Conservation (phyloP, 495 filamentous ascomycete genomes). For the Rusavskia elegans region DNA sequence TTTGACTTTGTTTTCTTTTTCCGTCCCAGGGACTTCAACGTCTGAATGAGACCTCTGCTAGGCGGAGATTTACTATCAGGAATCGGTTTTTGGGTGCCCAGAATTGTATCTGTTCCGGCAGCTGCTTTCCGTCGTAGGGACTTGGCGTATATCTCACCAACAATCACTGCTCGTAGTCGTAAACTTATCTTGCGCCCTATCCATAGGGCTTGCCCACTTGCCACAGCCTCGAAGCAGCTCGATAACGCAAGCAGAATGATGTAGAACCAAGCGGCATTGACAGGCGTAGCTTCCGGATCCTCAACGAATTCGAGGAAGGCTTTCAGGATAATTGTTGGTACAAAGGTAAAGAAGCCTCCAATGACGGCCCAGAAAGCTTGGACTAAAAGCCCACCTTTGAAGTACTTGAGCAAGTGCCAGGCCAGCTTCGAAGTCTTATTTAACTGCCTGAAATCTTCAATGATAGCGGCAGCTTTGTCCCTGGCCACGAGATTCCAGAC, state of each 20-base stretch:
- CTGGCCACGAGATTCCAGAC: constrained; percentile 85
- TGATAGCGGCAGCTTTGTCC: constrained; percentile 67
- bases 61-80: constrained; percentile 23
- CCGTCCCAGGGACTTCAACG: constrained; percentile 37
- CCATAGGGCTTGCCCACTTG: constrained; percentile 79
- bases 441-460: constrained; percentile 68
- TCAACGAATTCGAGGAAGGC: constrained; percentile 89
- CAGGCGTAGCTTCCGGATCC: constrained; percentile 57
- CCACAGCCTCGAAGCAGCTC: constrained; percentile 58
- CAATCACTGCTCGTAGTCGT: constrained; percentile 79
- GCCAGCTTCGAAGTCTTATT: constrained; percentile 72
- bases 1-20: constrained; percentile 33
- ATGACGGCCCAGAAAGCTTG: constrained; percentile 71
- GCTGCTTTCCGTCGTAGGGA: constrained; percentile 83
- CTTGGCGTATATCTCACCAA: constrained; percentile 96
- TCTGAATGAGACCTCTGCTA: constrained; percentile 29
- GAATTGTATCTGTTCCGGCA: constrained; percentile 50
- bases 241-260: constrained; percentile 78
- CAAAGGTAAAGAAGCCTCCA: constrained; percentile 69
- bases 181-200: constrained; percentile 90
- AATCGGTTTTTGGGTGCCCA: constrained; percentile 38
- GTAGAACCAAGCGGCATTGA: constrained; percentile 90
- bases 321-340: constrained; percentile 78
- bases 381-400: constrained; percentile 55
- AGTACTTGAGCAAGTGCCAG: constrained; percentile 70